phyloP scores from a whole-genome alignment of 1,139 yeast species.

The Kurtzmaniella quercitrusa region DNA sequence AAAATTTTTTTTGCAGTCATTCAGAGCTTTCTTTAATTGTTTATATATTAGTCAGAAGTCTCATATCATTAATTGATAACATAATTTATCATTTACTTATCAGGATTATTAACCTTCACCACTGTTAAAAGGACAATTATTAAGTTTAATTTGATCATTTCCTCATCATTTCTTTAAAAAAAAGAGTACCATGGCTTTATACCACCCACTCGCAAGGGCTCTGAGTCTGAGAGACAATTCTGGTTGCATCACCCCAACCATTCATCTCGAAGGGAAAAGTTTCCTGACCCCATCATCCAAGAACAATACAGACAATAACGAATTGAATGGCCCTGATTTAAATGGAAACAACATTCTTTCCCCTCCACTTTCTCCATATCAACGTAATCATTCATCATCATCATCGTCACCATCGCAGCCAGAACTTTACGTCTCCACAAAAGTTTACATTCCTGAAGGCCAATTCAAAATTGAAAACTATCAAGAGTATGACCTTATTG shows the following conservation, averaged over 20 bases:
- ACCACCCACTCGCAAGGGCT: slow-evolving; percentile 31
- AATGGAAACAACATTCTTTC: slow-evolving; percentile 40
- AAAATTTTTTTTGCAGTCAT: slow-evolving; percentile 4
- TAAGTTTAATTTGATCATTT: slow-evolving; percentile 21
- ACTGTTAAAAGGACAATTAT: slow-evolving; percentile 9
- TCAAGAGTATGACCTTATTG: slow-evolving; percentile 42
- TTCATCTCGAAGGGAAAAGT: slow-evolving; percentile 11
- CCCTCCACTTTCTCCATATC: slow-evolving; percentile 66
- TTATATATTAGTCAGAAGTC: slow-evolving; percentile 2
- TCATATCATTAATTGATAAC: neutral
- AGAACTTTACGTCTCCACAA: slow-evolving; percentile 8
- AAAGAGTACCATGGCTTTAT: slow-evolving; percentile 21
- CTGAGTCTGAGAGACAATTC: slow-evolving; percentile 25
- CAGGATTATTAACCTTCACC: neutral
- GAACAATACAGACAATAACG: neutral
- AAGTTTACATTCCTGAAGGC: slow-evolving; percentile 11
- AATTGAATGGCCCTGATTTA: neutral
- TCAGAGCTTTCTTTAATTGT: neutral
- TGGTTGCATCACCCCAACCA: slow-evolving; percentile 39
- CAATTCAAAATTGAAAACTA: slow-evolving; percentile 48
- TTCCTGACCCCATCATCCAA: neutral
- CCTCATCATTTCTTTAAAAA: neutral
- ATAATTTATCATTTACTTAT: neutral
- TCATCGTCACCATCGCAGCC: no score
- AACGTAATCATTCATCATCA: slow-evolving; percentile 16